phyloP scores from a whole-genome alignment of 2,329 filamentous ascomycete genomes.

The Ciborinia camelliae region DNA sequence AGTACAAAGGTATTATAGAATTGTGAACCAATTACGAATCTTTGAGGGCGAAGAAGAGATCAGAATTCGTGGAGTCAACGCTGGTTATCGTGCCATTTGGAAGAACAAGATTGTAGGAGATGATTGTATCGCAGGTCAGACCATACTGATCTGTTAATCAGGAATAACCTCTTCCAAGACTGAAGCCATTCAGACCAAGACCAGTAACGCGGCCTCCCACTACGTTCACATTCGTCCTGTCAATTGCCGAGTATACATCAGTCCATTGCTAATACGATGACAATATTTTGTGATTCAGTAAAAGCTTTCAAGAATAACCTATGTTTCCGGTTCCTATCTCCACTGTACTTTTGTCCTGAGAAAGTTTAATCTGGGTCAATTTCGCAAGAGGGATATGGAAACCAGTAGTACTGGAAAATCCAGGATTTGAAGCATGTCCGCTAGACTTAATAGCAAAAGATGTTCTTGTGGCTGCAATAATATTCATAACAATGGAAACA shows the following conservation, averaged over 20 bases:
- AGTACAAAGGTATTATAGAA: too few relatives aligned
- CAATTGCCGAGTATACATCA: constrained; percentile 23
- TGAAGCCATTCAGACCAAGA: constrained; percentile 37
- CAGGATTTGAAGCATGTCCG: constrained; percentile 37
- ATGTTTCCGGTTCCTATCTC: constrained; percentile 27
- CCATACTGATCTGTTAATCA: constrained; percentile 31
- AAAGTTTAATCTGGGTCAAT: constrained; percentile 20
- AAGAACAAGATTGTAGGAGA: constrained; percentile 29
- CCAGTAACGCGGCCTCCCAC: constrained; percentile 30
- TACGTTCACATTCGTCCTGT: constrained; percentile 22
- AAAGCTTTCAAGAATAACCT: constrained; percentile 13
- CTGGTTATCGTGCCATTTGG: constrained; percentile 35
- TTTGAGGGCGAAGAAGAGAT: constrained; percentile 38
- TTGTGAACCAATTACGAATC: too few relatives aligned
- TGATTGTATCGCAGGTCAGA: constrained; percentile 39
- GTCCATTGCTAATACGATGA: constrained; percentile 22
- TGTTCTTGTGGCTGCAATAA: constrained; percentile 27
- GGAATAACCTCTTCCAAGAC: constrained; percentile 39
- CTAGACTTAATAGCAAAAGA: constrained; percentile 42
- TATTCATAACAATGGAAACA: constrained; percentile 30
- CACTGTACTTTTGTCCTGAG: constrained; percentile 21
- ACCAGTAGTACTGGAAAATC: constrained; percentile 30
- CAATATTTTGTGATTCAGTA: not conserved
- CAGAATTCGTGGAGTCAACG: constrained; percentile 34
- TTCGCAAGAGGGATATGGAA: constrained; percentile 24